Percentiles rank a stretch among this genome's conserved stretches.
phyloP scores from a whole-genome alignment of 257 asterid species.

The Haberlea rhodopensis region DNA sequence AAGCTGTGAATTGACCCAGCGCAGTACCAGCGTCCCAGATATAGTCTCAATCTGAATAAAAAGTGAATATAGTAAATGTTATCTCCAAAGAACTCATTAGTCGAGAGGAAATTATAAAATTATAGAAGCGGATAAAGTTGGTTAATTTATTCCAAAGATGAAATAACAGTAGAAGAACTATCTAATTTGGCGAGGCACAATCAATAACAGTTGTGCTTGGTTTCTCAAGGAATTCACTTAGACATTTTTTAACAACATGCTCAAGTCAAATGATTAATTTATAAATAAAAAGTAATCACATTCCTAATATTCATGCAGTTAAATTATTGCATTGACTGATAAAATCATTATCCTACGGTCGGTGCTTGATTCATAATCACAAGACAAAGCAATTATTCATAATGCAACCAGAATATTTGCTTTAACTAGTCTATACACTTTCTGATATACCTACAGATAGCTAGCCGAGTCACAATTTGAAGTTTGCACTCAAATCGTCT shows the following conservation, averaged over 20 bases:
- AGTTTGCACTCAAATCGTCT: neutral
- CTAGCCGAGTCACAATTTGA: neutral
- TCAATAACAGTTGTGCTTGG: neutral
- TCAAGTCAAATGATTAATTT: neutral
- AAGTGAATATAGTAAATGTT: conserved; percentile 19
- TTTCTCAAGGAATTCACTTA: neutral
- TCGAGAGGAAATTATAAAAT: conserved; percentile 3
- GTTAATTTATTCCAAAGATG: neutral
- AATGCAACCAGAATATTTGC: too few relatives aligned
- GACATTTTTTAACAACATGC: neutral
- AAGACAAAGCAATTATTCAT: neutral
- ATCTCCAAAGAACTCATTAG: conserved; percentile 20
- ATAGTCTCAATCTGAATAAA: conserved; percentile 65
- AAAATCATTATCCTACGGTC: neutral
- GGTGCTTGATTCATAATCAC: neutral
- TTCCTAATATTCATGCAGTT: neutral
- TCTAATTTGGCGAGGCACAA: neutral
- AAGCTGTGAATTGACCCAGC: conserved; percentile 97
- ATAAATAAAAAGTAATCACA: neutral
- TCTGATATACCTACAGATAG: neutral
- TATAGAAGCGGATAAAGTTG: conserved; percentile 1
- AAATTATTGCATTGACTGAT: neutral
- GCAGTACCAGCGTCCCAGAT: conserved; percentile 95
- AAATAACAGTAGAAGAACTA: neutral
- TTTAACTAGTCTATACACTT: neutral